Percentiles rank a stretch among this genome's conserved stretches.
Conservation (phyloP, 331 rosid species). For the Quercus lobata region DNA sequence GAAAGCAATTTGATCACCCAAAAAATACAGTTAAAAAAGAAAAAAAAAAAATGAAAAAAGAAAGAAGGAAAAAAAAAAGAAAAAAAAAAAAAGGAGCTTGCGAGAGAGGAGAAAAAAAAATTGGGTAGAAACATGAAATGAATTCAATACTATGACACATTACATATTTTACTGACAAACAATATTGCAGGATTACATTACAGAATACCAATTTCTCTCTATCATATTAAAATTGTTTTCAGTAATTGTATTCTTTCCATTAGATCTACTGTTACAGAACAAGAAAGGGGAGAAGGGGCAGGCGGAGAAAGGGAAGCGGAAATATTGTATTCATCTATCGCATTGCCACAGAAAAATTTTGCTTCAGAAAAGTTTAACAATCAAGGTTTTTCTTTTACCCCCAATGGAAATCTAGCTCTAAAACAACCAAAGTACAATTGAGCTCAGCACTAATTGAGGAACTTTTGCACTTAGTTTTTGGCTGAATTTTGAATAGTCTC, state of each 20-base stretch:
- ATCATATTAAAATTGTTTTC: not conserved
- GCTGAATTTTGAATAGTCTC: conserved; percentile 55
- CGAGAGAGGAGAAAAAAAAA: not conserved
- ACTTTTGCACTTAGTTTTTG: conserved; percentile 1
- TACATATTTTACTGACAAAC: not conserved
- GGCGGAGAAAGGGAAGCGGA: not conserved
- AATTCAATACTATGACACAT: not conserved
- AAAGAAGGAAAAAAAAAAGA: not conserved
- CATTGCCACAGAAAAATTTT: not conserved
- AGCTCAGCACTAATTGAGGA: not conserved
- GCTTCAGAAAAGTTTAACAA: not conserved
- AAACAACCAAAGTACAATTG: not conserved
- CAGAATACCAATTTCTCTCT: not conserved
- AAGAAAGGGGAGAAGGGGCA: not conserved
- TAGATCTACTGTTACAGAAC: not conserved
- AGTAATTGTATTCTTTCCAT: not conserved
- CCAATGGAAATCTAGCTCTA: not conserved
- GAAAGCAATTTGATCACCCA: not conserved
- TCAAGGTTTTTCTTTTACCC: not conserved
- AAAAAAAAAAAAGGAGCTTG: not conserved
- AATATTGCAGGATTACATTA: not conserved
- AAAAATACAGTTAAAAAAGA: not conserved
- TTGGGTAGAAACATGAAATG: not conserved
- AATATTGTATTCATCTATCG: not conserved
- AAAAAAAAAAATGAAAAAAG: too few relatives aligned